Evolutionary conservation across 371 early-diverging fungal genomes (phyloP).

Genomic region (Neoconidiobolus thromboides): DNA sequence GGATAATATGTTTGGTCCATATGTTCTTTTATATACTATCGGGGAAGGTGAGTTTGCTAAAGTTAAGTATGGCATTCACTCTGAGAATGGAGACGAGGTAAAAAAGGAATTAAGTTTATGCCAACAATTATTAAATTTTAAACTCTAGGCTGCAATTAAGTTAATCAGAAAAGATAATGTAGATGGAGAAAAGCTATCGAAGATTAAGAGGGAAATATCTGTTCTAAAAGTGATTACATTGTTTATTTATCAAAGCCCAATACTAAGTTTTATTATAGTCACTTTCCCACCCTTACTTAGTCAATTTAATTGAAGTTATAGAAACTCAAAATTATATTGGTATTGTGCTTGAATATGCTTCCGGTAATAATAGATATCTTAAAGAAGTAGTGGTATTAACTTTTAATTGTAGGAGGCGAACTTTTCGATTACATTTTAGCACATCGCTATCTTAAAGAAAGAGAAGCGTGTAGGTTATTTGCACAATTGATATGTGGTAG

Average conservation of each 20-base stretch:
- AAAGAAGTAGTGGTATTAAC: not conserved
- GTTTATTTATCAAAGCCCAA: not conserved
- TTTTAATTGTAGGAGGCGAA: constrained; percentile 52
- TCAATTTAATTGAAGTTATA: constrained; percentile 85
- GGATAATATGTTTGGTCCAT: constrained; percentile 72
- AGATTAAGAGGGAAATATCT: constrained; percentile 64
- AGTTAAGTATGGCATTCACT: constrained; percentile 88
- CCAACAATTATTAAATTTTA: not conserved
- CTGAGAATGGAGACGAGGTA: constrained; percentile 79
- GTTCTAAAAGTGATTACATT: constrained; percentile 43
- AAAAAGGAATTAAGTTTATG: constrained; percentile 7
- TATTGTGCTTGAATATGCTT: constrained; percentile 87
- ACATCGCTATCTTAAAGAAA: constrained; percentile 77
- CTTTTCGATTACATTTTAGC: constrained; percentile 92
- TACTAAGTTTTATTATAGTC: constrained; percentile 21
- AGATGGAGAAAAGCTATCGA: constrained; percentile 52
- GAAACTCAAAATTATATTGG: constrained; percentile 90
- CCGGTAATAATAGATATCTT: constrained; percentile 19
- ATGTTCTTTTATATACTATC: constrained; percentile 80
- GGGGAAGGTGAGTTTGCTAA: constrained; percentile 98
- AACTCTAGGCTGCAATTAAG: constrained; percentile 53
- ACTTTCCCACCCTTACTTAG: constrained; percentile 78
- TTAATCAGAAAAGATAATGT: constrained; percentile 62
- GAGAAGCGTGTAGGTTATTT: constrained; percentile 79
- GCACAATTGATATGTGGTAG: constrained; percentile 74